phyloP scores from a whole-genome alignment of 2,329 filamentous ascomycete species.

The Calonectria fujianensis region DNA sequence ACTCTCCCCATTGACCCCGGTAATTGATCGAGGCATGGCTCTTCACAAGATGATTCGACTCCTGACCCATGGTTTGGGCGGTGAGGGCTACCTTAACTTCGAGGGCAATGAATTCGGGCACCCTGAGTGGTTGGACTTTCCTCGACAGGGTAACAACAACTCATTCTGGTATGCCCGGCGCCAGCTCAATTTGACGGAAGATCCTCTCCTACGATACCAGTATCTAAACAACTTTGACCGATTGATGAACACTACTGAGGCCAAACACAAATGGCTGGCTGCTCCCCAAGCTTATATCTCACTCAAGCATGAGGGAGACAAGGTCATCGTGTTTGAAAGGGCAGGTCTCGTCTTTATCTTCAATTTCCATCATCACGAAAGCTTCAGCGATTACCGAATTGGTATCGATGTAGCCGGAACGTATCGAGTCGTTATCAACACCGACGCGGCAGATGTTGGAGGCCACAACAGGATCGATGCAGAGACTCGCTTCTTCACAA shows the following conservation, averaged over 20 bases:
- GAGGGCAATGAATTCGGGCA: constrained; percentile 99
- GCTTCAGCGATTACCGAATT: constrained; percentile 94
- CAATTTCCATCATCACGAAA: constrained; percentile 92
- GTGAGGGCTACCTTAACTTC: constrained; percentile 98
- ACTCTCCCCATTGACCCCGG: constrained; percentile 86
- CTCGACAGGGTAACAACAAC: constrained; percentile 92
- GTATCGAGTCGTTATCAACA: constrained; percentile 90
- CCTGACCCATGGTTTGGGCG: constrained; percentile 91
- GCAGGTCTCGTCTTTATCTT: constrained; percentile 94
- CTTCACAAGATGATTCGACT: constrained; percentile 99
- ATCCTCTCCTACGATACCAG: constrained; percentile 88
- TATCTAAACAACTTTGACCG: constrained; percentile 96
- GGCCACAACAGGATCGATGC: constrained; percentile 87
- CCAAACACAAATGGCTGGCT: constrained; percentile 93
- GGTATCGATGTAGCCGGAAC: constrained; percentile 90
- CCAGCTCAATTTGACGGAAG: constrained; percentile 94
- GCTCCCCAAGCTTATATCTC: constrained; percentile 91
- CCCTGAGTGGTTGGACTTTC: constrained; percentile 99
- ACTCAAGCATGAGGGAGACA: constrained; percentile 94
- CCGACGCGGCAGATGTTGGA: constrained; percentile 85
- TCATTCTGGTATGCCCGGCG: constrained; percentile 96
- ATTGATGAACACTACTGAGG: constrained; percentile 91
- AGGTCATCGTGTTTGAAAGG: constrained; percentile 96
- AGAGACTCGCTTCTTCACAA: constrained; percentile 93
- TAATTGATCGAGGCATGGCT: constrained; percentile 92